Percentiles rank a stretch among this genome's conserved stretches.
These are phyloP conservation scores for Arachis hypogaea DNA, from an alignment of 306 rosid species.

Conservation along the genomic window DNA sequence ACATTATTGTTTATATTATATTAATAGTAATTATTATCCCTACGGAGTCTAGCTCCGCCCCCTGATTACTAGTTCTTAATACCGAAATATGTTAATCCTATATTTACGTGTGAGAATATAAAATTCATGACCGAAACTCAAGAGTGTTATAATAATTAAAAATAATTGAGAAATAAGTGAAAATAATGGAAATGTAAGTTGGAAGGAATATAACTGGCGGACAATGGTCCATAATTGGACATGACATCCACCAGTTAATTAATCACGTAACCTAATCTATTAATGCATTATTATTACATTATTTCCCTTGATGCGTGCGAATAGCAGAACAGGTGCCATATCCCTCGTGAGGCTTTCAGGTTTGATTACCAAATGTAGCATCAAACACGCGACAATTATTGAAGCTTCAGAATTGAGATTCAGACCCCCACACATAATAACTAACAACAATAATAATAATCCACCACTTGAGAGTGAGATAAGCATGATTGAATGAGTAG, in stretches of 20 bases:
- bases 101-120: too few species aligned
- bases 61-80: too few species aligned
- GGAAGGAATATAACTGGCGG: background rate
- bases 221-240: background rate
- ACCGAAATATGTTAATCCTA: too few species aligned
- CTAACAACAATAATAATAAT: too few species aligned
- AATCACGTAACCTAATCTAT: background rate
- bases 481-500: background rate
- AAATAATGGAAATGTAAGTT: too few species aligned
- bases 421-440: background rate
- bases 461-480: background rate
- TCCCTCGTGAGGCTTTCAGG: background rate
- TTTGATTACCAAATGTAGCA: background rate
- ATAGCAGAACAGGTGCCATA: background rate
- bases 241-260: background rate
- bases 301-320: background rate
- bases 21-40: too few species aligned
- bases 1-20: too few species aligned
- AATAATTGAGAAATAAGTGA: too few species aligned
- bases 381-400: background rate
- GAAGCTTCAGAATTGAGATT: background rate
- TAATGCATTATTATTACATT: background rate
- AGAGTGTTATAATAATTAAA: too few species aligned
- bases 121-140: too few species aligned
- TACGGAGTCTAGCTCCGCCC: too few species aligned